Conservation (phyloP, 768 basidiomycete species). For the Amanita rubescens region DNA sequence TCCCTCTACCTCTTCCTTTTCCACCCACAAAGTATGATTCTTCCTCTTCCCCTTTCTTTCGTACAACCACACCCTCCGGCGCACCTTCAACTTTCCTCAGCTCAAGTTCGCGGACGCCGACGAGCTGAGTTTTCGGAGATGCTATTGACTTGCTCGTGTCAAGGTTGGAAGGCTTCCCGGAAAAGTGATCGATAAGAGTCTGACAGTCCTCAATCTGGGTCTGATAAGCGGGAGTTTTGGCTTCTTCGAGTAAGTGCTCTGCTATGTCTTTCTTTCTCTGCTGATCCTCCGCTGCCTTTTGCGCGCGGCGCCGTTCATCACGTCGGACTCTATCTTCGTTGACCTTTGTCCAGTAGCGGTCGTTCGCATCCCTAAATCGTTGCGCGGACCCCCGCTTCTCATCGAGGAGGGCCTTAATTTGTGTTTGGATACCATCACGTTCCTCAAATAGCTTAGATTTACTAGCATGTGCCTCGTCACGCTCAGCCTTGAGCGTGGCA, state of each 20-base stretch:
- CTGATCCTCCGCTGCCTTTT: slow-evolving; percentile 70
- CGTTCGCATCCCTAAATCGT: slow-evolving; percentile 74
- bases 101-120: slow-evolving; percentile 74
- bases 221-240: slow-evolving; percentile 83
- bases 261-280: slow-evolving; percentile 75
- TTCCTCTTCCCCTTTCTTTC: slow-evolving; percentile 92
- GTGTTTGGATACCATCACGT: slow-evolving; percentile 62
- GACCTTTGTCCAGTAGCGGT: slow-evolving; percentile 75
- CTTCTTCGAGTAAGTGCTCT: slow-evolving; percentile 83
- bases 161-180: slow-evolving; percentile 49
- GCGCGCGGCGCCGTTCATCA: slow-evolving; percentile 67
- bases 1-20: slow-evolving; percentile 60
- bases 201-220: slow-evolving; percentile 94
- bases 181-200: slow-evolving; percentile 82
- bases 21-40: slow-evolving; percentile 73
- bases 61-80: slow-evolving; percentile 59
- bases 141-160: slow-evolving; percentile 36
- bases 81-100: slow-evolving; percentile 73
- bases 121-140: slow-evolving; percentile 36
- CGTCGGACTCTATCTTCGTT: slow-evolving; percentile 84
- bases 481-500: slow-evolving; percentile 78
- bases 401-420: slow-evolving; percentile 63
- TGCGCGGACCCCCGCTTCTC: slow-evolving; percentile 70
- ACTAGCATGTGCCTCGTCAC: slow-evolving; percentile 76
- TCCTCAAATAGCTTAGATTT: slow-evolving; percentile 83